Percentiles rank a stretch among this genome's conserved stretches.
Conservation (phyloP, 768 basidiomycete genomes). For the Amanita rimosa region DNA sequence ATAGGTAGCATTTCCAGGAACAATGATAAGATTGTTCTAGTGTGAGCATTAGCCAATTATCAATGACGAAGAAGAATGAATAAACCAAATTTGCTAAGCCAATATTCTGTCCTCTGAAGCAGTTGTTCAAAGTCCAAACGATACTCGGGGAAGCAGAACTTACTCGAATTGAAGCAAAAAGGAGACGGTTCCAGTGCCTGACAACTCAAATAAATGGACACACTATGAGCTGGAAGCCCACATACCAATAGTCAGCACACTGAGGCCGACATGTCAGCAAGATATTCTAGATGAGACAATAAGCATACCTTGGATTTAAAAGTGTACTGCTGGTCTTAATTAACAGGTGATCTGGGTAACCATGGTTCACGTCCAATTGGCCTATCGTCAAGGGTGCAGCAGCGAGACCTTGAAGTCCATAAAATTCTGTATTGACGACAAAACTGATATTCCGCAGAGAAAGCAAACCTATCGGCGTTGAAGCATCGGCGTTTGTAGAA, state of each 20-base stretch:
- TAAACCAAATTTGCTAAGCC: slow-evolving; percentile 48
- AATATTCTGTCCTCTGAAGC: slow-evolving; percentile 34
- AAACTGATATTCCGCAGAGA: slow-evolving; percentile 56
- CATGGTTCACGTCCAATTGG: slow-evolving; percentile 55
- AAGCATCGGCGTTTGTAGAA: slow-evolving; percentile 43
- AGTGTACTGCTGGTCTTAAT: slow-evolving; percentile 52
- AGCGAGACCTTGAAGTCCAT: slow-evolving; percentile 54
- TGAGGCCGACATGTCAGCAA: slow-evolving; percentile 12
- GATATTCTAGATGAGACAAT: neutral
- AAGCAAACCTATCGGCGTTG: slow-evolving; percentile 54
- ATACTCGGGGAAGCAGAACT: slow-evolving; percentile 10
- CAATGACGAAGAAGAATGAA: neutral
- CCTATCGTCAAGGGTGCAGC: slow-evolving; percentile 44
- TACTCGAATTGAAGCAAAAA: slow-evolving; percentile 49
- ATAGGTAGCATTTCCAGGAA: slow-evolving; percentile 46
- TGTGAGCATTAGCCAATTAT: slow-evolving; percentile 3
- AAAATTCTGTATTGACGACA: slow-evolving; percentile 45
- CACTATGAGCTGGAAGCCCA: neutral
- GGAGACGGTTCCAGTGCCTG: slow-evolving; percentile 51
- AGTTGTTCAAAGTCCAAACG: neutral
- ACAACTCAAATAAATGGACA: slow-evolving; percentile 18
- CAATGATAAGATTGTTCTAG: slow-evolving; percentile 43
- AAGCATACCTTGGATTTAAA: slow-evolving; percentile 50
- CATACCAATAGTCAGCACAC: slow-evolving; percentile 33
- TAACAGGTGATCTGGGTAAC: slow-evolving; percentile 53